These are phyloP conservation scores for Trichoderma breve DNA, from an alignment of 2,329 filamentous ascomycete species.

Conservation along the genomic window DNA sequence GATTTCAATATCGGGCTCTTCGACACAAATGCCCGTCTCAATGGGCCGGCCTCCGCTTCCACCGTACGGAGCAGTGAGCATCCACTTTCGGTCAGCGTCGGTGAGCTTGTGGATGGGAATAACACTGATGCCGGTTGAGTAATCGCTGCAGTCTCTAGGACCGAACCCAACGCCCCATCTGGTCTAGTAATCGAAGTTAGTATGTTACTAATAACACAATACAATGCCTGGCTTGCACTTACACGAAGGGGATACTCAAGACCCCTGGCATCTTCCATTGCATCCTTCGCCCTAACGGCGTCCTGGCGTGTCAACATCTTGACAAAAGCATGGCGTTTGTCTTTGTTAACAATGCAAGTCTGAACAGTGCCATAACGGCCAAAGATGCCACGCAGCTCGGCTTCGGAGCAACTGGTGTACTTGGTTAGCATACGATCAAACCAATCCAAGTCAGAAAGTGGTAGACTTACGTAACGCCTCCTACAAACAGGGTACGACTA, in stretches of 20 bases:
- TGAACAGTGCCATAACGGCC: slow-evolving; percentile 81
- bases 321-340: slow-evolving; percentile 97
- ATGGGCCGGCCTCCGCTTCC: slow-evolving; percentile 84
- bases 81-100: slow-evolving; percentile 96
- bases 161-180: slow-evolving; percentile 98
- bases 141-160: slow-evolving; percentile 95
- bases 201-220: not conserved
- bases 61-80: slow-evolving; percentile 88
- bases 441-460: not conserved
- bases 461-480: slow-evolving; percentile 77
- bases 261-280: slow-evolving; percentile 77
- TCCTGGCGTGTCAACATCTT: slow-evolving; percentile 94
- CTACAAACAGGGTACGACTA: slow-evolving; percentile 93
- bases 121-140: slow-evolving; percentile 83
- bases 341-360: slow-evolving; percentile 96
- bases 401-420: slow-evolving; percentile 63
- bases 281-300: slow-evolving; percentile 78
- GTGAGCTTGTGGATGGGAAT: slow-evolving; percentile 92
- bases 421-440: slow-evolving; percentile 21
- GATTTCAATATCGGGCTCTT: slow-evolving; percentile 98
- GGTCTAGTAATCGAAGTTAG: slow-evolving; percentile 55
- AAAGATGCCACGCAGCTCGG: slow-evolving; percentile 79
- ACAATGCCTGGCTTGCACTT: slow-evolving; percentile 34
- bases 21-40: slow-evolving; percentile 80
- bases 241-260: slow-evolving; percentile 71